phyloP scores from a whole-genome alignment of 768 basidiomycete species.

The Mycena polygramma region DNA sequence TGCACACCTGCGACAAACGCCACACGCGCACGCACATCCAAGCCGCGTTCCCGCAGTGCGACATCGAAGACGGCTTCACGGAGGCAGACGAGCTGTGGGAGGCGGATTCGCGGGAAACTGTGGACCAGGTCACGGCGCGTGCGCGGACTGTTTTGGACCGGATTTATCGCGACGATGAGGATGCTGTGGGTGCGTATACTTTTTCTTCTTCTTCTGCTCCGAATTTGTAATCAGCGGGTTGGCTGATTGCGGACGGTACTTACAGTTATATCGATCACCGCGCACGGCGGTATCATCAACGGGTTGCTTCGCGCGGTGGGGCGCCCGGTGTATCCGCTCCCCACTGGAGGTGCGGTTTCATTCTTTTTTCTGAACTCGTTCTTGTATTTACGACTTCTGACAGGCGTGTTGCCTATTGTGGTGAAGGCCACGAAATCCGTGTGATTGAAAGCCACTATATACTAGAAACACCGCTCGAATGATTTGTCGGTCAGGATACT shows the following conservation, averaged over 20 bases:
- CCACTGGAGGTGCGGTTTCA: conserved; percentile 70
- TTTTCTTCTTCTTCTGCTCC: not conserved
- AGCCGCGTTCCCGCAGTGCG: conserved; percentile 62
- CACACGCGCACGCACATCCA: conserved; percentile 62
- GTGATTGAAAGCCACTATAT: too few species aligned
- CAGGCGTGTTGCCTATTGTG: conserved; percentile 44
- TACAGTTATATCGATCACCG: conserved; percentile 75
- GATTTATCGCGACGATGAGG: conserved; percentile 62
- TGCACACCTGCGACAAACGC: conserved; percentile 81
- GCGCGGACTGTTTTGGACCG: conserved; percentile 65
- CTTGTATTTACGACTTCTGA: not conserved
- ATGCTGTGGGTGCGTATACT: conserved; percentile 59
- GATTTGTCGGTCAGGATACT: too few species aligned
- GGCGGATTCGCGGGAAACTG: conserved; percentile 66
- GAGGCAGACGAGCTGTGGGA: conserved; percentile 77
- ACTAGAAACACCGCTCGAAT: too few species aligned
- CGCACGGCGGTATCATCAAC: conserved; percentile 74
- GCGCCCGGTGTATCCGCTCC: conserved; percentile 59
- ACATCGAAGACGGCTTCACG: conserved; percentile 67
- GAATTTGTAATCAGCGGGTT: not conserved
- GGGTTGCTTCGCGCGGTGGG: conserved; percentile 65
- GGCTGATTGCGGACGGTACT: not conserved
- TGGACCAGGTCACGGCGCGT: conserved; percentile 58
- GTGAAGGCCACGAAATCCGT: conserved; percentile 33
- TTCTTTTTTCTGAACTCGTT: not conserved